phyloP scores from a whole-genome alignment of 2,329 filamentous ascomycete species.

The Aureobasidium sp. region DNA sequence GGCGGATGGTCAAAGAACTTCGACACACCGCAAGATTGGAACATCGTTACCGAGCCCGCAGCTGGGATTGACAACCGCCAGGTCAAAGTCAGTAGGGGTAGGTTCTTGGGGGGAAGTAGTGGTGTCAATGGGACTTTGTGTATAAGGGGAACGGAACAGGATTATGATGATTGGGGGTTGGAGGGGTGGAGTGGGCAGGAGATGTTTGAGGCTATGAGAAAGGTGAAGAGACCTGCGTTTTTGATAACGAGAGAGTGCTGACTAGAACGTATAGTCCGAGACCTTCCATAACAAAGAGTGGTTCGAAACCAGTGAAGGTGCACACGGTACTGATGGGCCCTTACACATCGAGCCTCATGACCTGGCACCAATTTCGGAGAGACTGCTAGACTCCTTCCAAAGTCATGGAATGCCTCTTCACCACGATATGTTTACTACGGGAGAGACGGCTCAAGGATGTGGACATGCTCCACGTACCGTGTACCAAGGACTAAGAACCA shows the following conservation, averaged over 20 bases:
- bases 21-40: conserved; percentile 47
- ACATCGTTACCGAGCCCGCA: conserved; percentile 33
- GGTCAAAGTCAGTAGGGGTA: conserved; percentile 39
- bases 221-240: not conserved
- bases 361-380: conserved; percentile 51
- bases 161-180: conserved; percentile 17
- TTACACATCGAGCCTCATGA: conserved; percentile 41
- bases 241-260: not conserved
- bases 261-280: not conserved
- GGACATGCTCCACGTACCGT: conserved; percentile 48
- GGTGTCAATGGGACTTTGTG: conserved; percentile 17
- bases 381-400: conserved; percentile 49
- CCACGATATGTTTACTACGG: conserved; percentile 52
- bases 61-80: conserved; percentile 31
- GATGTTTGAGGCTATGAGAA: conserved; percentile 18
- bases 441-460: conserved; percentile 30
- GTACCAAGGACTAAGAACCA: conserved; percentile 44
- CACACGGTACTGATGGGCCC: conserved; percentile 2
- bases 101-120: conserved; percentile 17
- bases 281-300: not conserved
- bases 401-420: conserved; percentile 49
- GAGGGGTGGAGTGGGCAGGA: conserved; percentile 18
- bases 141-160: conserved; percentile 16
- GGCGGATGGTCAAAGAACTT: conserved; percentile 44
- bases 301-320: not conserved